Conservation (phyloP, 75 land plant species). For the Sequoiadendron giganteum region DNA sequence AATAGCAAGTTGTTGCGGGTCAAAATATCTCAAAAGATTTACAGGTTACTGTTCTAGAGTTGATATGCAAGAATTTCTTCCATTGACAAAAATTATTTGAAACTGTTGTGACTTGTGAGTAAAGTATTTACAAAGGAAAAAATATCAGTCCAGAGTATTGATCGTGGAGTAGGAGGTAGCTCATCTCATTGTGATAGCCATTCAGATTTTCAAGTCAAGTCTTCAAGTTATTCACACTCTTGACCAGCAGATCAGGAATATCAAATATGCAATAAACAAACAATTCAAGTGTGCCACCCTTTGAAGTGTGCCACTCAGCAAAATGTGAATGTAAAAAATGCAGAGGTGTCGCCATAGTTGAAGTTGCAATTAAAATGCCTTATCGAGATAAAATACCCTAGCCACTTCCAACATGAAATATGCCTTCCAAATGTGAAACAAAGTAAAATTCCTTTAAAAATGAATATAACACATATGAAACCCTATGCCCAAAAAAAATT, state of each 20-base stretch:
- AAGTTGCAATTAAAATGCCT: too few relatives aligned
- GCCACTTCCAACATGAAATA: too few relatives aligned
- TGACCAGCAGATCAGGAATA: conserved; percentile 80
- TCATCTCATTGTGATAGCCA: conserved; percentile 1
- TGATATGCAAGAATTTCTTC: too few relatives aligned
- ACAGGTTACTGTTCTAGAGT: background rate
- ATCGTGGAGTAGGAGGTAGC: background rate
- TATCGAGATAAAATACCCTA: too few relatives aligned
- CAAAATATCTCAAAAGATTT: background rate
- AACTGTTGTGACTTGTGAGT: background rate
- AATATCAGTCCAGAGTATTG: background rate
- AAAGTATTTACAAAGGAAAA: background rate
- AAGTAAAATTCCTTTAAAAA: too few relatives aligned
- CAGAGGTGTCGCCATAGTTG: too few relatives aligned
- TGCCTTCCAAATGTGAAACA: too few relatives aligned
- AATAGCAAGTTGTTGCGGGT: conserved; percentile 7
- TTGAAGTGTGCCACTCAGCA: too few relatives aligned
- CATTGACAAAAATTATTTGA: background rate
- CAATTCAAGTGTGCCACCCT: too few relatives aligned
- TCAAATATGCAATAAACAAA: conserved; percentile 46
- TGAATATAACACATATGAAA: too few relatives aligned
- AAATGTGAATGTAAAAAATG: too few relatives aligned
- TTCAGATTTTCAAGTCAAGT: background rate
- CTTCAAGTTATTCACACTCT: conserved; percentile 9
- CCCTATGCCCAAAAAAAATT: too few relatives aligned